These are phyloP conservation scores for Mucor velutinosus DNA, from an alignment of 371 early-diverging fungal genomes.

Conservation along the genomic window DNA sequence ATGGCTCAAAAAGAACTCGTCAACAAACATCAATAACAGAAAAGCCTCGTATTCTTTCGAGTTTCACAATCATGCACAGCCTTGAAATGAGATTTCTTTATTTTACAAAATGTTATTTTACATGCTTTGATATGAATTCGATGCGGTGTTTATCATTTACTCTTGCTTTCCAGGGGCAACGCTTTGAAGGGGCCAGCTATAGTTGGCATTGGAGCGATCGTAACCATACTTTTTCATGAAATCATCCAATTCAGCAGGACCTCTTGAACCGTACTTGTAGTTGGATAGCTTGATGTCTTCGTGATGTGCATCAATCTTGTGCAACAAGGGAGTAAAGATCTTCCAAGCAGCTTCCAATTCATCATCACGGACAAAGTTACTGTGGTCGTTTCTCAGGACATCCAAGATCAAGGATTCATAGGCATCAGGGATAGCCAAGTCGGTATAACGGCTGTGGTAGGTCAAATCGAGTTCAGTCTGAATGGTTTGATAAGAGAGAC, in stretches of 20 bases:
- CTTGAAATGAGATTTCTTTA: not conserved
- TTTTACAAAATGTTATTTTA: slow-evolving; percentile 2
- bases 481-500: slow-evolving; percentile 64
- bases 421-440: slow-evolving; percentile 92
- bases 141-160: not conserved
- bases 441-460: slow-evolving; percentile 83
- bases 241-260: slow-evolving; percentile 75
- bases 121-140: not conserved
- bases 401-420: slow-evolving; percentile 94
- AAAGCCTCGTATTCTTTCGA: not conserved
- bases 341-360: slow-evolving; percentile 96
- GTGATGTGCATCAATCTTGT: slow-evolving; percentile 74
- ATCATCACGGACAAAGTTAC: slow-evolving; percentile 96
- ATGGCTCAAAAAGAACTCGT: too few relatives aligned
- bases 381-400: slow-evolving; percentile 85
- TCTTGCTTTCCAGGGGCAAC: slow-evolving; percentile 15
- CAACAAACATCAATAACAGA: not conserved
- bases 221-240: slow-evolving; percentile 79
- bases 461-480: slow-evolving; percentile 92
- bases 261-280: slow-evolving; percentile 87
- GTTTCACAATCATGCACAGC: not conserved
- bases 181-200: slow-evolving; percentile 47
- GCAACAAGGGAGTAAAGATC: slow-evolving; percentile 94
- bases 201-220: slow-evolving; percentile 43
- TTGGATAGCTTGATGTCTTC: slow-evolving; percentile 62